Evolutionary conservation across 768 basidiomycete genomes (phyloP).

Genomic region (Wakefieldia striispora): DNA sequence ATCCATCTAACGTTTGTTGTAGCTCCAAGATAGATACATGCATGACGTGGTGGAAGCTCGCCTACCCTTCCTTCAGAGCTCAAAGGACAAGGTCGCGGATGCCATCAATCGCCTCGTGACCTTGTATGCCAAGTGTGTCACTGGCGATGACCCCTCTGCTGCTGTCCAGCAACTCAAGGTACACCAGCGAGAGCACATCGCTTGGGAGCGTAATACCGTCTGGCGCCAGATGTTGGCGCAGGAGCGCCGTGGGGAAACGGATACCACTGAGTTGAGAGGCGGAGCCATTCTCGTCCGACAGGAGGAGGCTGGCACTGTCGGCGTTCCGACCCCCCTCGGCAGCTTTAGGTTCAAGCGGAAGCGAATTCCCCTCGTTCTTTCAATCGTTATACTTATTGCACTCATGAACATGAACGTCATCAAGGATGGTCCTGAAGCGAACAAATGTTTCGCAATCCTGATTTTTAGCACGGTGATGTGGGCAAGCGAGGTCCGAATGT

Average conservation of each 20-base stretch:
- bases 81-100: slow-evolving; percentile 61
- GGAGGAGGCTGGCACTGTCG: slow-evolving; percentile 34
- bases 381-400: slow-evolving; percentile 54
- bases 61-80: slow-evolving; percentile 61
- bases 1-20: neutral
- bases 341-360: slow-evolving; percentile 62
- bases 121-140: slow-evolving; percentile 84
- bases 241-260: slow-evolving; percentile 57
- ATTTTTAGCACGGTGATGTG: slow-evolving; percentile 90
- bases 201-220: slow-evolving; percentile 96
- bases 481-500: slow-evolving; percentile 82
- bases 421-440: slow-evolving; percentile 61
- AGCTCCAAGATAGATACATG: slow-evolving; percentile 80
- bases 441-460: slow-evolving; percentile 87
- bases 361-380: slow-evolving; percentile 54
- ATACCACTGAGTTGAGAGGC: slow-evolving; percentile 34
- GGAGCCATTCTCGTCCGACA: slow-evolving; percentile 49
- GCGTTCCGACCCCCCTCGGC: slow-evolving; percentile 65
- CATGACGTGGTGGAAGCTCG: slow-evolving; percentile 65
- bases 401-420: slow-evolving; percentile 63
- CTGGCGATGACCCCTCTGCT: slow-evolving; percentile 59
- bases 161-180: slow-evolving; percentile 83
- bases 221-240: slow-evolving; percentile 95
- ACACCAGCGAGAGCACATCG: slow-evolving; percentile 89
- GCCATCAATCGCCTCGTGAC: slow-evolving; percentile 59